phyloP scores from a whole-genome alignment of 805 yeast genomes.

The Kazachstania viticola region DNA sequence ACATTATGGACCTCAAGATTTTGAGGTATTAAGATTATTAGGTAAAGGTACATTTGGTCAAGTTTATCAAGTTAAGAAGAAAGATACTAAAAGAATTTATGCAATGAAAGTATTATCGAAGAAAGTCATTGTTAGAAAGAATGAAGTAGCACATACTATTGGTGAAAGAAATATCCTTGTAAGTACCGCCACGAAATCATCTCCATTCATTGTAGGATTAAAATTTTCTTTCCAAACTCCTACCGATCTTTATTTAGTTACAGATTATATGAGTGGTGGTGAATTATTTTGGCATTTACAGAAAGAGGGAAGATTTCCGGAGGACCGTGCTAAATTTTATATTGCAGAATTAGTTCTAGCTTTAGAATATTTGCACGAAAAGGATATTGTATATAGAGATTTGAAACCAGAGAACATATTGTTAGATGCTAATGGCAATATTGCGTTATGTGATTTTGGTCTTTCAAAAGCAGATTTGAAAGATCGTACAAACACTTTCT shows the following conservation, averaged over 20 bases:
- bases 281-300: conserved; percentile 95
- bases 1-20: conserved; percentile 88
- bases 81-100: conserved; percentile 80
- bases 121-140: conserved; percentile 90
- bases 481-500: conserved; percentile 64
- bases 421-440: conserved; percentile 46
- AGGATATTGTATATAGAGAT: conserved; percentile 85
- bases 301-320: conserved; percentile 88
- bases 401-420: conserved; percentile 91
- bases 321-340: conserved; percentile 90
- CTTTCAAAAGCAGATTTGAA: conserved; percentile 53
- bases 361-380: conserved; percentile 68
- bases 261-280: conserved; percentile 98
- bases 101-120: conserved; percentile 96
- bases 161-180: conserved; percentile 94
- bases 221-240: conserved; percentile 96
- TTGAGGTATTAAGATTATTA: conserved; percentile 76
- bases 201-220: conserved; percentile 90
- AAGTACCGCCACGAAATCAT: conserved; percentile 76
- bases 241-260: conserved; percentile 79
- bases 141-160: conserved; percentile 95
- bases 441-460: conserved; percentile 78
- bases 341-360: conserved; percentile 92
- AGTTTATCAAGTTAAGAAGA: conserved; percentile 89
- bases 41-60: conserved; percentile 98